Percentiles rank a stretch among this genome's conserved stretches.
Evolutionary conservation across 306 rosid species (phyloP).

Genomic region (Amphicarpaea edgeworthii): DNA sequence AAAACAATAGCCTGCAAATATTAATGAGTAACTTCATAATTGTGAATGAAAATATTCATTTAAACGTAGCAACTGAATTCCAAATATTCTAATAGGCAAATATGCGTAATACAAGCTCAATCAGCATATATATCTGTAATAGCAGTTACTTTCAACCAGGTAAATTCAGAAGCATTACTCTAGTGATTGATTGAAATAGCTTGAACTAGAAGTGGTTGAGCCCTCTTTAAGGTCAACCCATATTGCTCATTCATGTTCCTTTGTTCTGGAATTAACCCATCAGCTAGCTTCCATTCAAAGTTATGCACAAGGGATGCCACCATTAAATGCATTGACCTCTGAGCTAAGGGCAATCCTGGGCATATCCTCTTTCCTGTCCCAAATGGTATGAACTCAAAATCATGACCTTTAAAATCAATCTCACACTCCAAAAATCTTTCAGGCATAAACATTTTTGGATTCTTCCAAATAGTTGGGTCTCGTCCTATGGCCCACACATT

Average conservation of each 20-base stretch:
- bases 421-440: conserved; percentile 43
- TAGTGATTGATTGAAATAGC: neutral
- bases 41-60: conserved; percentile 21
- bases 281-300: conserved; percentile 44
- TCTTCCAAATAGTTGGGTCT: conserved; percentile 31
- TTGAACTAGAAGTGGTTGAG: neutral
- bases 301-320: conserved; percentile 26
- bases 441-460: conserved; percentile 35
- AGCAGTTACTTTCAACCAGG: neutral
- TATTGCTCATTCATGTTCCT: neutral
- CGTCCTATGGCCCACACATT: conserved; percentile 51
- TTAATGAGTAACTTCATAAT: neutral
- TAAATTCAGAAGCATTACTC: neutral
- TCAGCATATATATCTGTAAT: too few relatives aligned
- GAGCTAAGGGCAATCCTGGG: conserved; percentile 46
- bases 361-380: conserved; percentile 50
- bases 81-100: too few relatives aligned
- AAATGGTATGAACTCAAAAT: conserved; percentile 48
- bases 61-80: too few relatives aligned
- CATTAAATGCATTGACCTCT: neutral
- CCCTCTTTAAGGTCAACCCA: neutral
- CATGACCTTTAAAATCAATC: neutral
- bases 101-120: too few relatives aligned
- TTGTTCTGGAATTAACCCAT: conserved; percentile 1
- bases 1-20: too few relatives aligned